A percentile compares a stretch with the other conserved stretches of the same genome.
Evolutionary conservation across 2,329 filamentous ascomycete species (phyloP).

Genomic region (Cordyceps cateniannulata): DNA sequence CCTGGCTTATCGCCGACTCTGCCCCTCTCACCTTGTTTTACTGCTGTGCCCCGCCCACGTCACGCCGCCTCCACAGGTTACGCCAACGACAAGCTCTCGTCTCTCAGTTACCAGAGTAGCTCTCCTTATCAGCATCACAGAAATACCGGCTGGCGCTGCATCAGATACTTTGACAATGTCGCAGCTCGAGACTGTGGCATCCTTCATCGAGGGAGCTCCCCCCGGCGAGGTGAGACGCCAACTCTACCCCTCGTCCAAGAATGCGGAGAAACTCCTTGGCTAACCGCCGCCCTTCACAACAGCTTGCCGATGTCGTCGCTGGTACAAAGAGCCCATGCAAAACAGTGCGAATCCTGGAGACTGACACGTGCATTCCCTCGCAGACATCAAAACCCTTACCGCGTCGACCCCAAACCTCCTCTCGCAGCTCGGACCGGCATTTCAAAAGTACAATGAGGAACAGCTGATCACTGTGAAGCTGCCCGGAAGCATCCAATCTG

Average conservation of each 20-base stretch:
- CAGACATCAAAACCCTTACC: slow-evolving; percentile 87
- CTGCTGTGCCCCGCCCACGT: slow-evolving; percentile 9
- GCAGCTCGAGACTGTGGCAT: slow-evolving; percentile 50
- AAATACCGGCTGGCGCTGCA: slow-evolving; percentile 7
- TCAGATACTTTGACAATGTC: slow-evolving; percentile 24
- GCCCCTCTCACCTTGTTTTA: slow-evolving; percentile 3
- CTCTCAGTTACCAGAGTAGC: not conserved
- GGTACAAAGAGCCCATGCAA: slow-evolving; percentile 43
- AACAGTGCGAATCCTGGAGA: not conserved
- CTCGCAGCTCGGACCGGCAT: slow-evolving; percentile 70
- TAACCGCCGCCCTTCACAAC: too few relatives aligned
- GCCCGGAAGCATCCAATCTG: slow-evolving; percentile 67
- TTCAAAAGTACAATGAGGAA: slow-evolving; percentile 93
- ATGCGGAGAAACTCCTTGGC: slow-evolving; percentile 18
- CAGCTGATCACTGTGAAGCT: slow-evolving; percentile 87
- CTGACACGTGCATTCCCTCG: not conserved
- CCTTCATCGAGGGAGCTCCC: slow-evolving; percentile 89
- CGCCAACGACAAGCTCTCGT: slow-evolving; percentile 10
- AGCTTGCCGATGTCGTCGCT: slow-evolving; percentile 85
- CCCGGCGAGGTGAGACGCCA: slow-evolving; percentile 76
- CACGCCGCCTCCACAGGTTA: slow-evolving; percentile 10
- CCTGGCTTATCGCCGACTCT: not conserved
- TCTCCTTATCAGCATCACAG: not conserved
- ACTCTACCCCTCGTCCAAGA: slow-evolving; percentile 14
- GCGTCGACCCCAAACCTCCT: slow-evolving; percentile 61